Conservation (phyloP, 768 basidiomycete genomes). For the Tephrocybe sp. region DNA sequence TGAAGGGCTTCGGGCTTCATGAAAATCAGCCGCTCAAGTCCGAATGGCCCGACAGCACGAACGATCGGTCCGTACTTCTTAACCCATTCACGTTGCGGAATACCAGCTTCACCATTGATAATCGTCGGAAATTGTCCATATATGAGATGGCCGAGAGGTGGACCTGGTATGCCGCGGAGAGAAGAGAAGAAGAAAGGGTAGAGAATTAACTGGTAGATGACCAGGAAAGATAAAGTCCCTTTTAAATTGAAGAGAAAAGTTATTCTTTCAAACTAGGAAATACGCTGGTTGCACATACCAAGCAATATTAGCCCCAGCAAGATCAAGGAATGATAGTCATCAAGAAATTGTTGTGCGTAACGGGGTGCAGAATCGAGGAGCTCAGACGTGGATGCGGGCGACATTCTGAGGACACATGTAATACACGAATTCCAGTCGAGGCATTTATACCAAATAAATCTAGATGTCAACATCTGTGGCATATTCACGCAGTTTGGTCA, state of each 20-base stretch:
- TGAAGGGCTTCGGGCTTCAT: constrained; percentile 44
- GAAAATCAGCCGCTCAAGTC: constrained; percentile 45
- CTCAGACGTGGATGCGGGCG: constrained; percentile 2
- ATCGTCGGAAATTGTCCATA: constrained; percentile 40
- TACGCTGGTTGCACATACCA: constrained; percentile 1
- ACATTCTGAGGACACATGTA: constrained; percentile 6
- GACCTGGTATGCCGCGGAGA: constrained; percentile 37
- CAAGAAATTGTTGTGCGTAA: background rate
- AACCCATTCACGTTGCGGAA: constrained; percentile 46
- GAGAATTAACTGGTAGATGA: constrained; percentile 30
- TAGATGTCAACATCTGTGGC: background rate
- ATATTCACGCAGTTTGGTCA: background rate
- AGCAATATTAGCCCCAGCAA: background rate
- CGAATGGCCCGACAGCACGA: constrained; percentile 44
- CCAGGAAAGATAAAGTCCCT: constrained; percentile 12
- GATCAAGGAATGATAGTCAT: background rate
- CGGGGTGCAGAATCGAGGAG: constrained; percentile 3
- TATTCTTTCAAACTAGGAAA: background rate
- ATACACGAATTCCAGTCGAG: background rate
- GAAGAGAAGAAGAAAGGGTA: constrained; percentile 37
- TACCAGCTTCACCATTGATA: constrained; percentile 38
- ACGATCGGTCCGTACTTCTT: constrained; percentile 45
- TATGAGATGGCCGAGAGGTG: constrained; percentile 30
- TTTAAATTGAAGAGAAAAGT: background rate
- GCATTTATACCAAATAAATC: background rate